These are phyloP conservation scores for Penicillium cinerascens DNA, from an alignment of 495 filamentous ascomycete genomes.

Conservation along the genomic window DNA sequence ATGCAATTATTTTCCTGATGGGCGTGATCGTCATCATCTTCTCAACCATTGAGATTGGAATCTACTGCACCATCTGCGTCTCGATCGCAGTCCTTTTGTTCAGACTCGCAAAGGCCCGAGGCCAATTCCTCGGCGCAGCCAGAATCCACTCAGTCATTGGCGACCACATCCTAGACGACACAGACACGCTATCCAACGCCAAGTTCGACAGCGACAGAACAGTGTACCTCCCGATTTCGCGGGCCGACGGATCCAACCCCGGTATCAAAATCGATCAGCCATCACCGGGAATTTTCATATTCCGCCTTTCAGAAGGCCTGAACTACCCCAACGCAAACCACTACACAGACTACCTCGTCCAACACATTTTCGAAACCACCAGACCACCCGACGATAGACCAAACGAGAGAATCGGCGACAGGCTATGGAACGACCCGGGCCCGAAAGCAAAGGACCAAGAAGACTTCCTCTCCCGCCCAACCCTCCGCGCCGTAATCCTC, in stretches of 20 bases:
- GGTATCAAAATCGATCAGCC: constrained; percentile 71
- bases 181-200: not conserved
- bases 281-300: constrained; percentile 94
- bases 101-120: constrained; percentile 76
- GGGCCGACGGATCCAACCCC: constrained; percentile 81
- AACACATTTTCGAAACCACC: constrained; percentile 66
- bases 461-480: constrained; percentile 54
- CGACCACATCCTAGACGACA: constrained; percentile 66
- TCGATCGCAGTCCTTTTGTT: constrained; percentile 76
- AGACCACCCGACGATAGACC: constrained; percentile 39
- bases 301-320: constrained; percentile 93
- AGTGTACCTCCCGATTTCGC: not conserved
- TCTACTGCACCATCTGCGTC: constrained; percentile 77
- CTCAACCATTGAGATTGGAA: constrained; percentile 81
- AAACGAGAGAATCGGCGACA: constrained; percentile 60
- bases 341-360: constrained; percentile 77
- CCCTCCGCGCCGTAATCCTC: constrained; percentile 88
- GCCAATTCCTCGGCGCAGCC: constrained; percentile 83
- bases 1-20: constrained; percentile 89
- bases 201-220: not conserved
- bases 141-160: constrained; percentile 84
- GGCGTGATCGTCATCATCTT: constrained; percentile 91
- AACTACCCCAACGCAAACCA: constrained; percentile 93
- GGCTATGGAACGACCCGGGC: constrained; percentile 95
- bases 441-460: constrained; percentile 55